These are phyloP conservation scores for Agaricus blazei DNA, from an alignment of 768 basidiomycete genomes.

Conservation along the genomic window DNA sequence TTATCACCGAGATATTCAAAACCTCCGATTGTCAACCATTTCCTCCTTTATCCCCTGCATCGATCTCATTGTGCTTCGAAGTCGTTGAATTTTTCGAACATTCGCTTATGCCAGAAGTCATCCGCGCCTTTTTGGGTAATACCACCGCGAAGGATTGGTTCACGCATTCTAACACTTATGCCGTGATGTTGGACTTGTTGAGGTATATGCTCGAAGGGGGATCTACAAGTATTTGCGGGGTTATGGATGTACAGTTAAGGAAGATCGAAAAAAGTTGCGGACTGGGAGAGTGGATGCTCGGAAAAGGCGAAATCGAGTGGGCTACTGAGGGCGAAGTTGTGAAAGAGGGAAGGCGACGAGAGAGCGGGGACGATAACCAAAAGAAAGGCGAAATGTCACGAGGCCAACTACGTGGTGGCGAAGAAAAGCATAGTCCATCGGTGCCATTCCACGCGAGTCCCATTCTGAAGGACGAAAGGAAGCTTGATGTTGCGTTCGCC, in stretches of 20 bases:
- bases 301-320: slow-evolving; percentile 13
- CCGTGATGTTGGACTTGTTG: slow-evolving; percentile 24
- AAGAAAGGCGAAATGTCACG: not conserved
- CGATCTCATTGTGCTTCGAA: not conserved
- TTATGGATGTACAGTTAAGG: slow-evolving; percentile 18
- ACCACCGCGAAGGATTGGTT: slow-evolving; percentile 30
- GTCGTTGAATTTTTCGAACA: slow-evolving; percentile 1
- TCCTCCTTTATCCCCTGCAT: not conserved
- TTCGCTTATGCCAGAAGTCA: slow-evolving; percentile 26
- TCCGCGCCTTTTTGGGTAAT: slow-evolving; percentile 26
- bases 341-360: not conserved
- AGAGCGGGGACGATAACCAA: not conserved
- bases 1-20: slow-evolving; percentile 2
- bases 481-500: slow-evolving; percentile 8
- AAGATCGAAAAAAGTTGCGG: slow-evolving; percentile 17
- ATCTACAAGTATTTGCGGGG: slow-evolving; percentile 8
- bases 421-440: slow-evolving; percentile 1
- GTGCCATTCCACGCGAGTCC: not conserved
- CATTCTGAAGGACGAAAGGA: not conserved
- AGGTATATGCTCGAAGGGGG: slow-evolving; percentile 13
- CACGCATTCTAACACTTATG: slow-evolving; percentile 27
- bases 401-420: slow-evolving; percentile 5
- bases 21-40: not conserved
- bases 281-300: slow-evolving; percentile 18
- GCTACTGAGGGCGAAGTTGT: not conserved